phyloP scores from a whole-genome alignment of 2,329 filamentous ascomycete genomes.

The Diaporthe ampelina region DNA sequence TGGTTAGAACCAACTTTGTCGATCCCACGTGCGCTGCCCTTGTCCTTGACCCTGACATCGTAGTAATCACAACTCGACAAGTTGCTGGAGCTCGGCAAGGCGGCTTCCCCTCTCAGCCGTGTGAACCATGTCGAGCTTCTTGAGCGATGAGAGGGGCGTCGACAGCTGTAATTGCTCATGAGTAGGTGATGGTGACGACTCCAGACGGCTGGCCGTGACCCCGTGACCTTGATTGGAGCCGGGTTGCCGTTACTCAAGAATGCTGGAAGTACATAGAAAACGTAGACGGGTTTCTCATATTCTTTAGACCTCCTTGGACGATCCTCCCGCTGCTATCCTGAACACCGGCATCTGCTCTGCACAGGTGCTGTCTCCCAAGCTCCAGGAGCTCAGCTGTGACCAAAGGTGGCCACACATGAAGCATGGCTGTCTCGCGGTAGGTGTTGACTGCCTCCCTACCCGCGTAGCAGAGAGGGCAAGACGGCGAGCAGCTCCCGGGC shows the following conservation, averaged over 20 bases:
- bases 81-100: not conserved
- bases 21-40: conserved; percentile 13
- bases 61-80: not conserved
- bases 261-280: not conserved
- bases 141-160: not conserved
- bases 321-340: not conserved
- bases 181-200: conserved; percentile 2
- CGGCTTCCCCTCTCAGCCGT: not conserved
- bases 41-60: not conserved
- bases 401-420: not conserved
- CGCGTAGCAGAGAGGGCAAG: not conserved
- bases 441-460: not conserved
- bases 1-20: conserved; percentile 1
- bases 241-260: not conserved
- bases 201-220: conserved; percentile 1
- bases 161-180: not conserved
- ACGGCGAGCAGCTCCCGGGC: too few relatives aligned
- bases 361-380: not conserved
- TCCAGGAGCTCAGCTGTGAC: conserved; percentile 4
- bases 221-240: not conserved
- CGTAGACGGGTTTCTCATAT: conserved; percentile 6
- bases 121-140: not conserved
- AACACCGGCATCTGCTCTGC: not conserved
- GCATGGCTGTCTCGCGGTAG: not conserved
- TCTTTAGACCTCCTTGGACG: not conserved